phyloP scores from a whole-genome alignment of 83 land plant species.

The Picea abies region DNA sequence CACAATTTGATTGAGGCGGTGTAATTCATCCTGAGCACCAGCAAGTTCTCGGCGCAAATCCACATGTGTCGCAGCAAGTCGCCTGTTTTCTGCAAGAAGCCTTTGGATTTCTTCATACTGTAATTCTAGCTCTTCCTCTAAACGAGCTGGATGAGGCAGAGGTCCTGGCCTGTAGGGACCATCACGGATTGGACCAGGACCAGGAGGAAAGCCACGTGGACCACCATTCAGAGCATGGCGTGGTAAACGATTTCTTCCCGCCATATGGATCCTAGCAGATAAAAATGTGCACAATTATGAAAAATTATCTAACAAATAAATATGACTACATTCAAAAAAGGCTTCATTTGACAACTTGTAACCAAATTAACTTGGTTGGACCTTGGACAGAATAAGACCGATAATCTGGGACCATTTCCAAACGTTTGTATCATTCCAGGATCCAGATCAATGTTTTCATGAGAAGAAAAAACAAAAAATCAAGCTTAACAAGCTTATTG shows the following conservation, averaged over 20 bases:
- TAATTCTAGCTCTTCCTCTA: constrained; percentile 66
- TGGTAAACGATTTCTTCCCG: constrained; percentile 39
- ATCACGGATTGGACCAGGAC: constrained; percentile 25
- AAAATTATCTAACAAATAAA: neutral
- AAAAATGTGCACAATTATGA: neutral
- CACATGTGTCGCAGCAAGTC: constrained; percentile 41
- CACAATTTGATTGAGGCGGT: constrained; percentile 33
- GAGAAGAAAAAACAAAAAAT: neutral
- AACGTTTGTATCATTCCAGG: neutral
- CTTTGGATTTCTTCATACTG: constrained; percentile 52
- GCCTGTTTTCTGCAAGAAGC: constrained; percentile 53
- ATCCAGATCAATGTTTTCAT: neutral
- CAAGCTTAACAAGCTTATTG: no score
- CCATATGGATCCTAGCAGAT: constrained; percentile 20
- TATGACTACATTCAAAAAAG: neutral
- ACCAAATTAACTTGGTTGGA: neutral
- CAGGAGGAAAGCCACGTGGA: constrained; percentile 22
- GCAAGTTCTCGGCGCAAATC: constrained; percentile 50
- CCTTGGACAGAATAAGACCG: neutral
- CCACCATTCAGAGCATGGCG: constrained; percentile 30
- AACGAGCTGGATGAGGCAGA: constrained; percentile 27
- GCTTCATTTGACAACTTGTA: neutral
- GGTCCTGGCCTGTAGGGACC: constrained; percentile 25
- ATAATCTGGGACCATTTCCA: neutral
- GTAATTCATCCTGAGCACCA: constrained; percentile 58